Evolutionary conservation across 306 rosid species (phyloP).

Genomic region (Cucumis sativus): DNA sequence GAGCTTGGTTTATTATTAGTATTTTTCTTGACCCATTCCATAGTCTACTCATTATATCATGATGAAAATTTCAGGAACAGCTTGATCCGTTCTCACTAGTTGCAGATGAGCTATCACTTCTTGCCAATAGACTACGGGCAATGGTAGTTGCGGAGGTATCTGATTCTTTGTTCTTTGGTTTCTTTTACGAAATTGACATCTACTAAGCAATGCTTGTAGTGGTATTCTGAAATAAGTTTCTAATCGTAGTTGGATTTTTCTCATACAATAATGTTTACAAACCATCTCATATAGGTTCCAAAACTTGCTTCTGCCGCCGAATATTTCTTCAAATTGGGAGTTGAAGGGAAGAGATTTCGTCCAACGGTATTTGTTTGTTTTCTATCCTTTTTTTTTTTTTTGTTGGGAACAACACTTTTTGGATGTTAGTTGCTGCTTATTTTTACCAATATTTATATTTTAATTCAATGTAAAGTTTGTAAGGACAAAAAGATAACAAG

Average conservation of each 20-base stretch:
- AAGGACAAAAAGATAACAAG: neutral
- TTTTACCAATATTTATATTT: neutral
- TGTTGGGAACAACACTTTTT: neutral
- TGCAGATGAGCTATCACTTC: constrained; percentile 69
- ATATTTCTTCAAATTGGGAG: constrained; percentile 86
- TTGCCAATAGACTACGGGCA: constrained; percentile 62
- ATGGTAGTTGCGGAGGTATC: constrained; percentile 87
- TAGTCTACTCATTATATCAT: neutral
- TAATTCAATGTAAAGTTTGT: neutral
- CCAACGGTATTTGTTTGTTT: constrained; percentile 46
- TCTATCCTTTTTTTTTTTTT: neutral
- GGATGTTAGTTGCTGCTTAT: neutral
- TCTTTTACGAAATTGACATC: neutral
- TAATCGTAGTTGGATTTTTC: neutral
- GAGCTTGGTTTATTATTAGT: neutral
- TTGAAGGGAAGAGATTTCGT: constrained; percentile 94
- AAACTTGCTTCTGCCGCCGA: constrained; percentile 97
- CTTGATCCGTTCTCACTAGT: constrained; percentile 87
- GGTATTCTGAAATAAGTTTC: neutral
- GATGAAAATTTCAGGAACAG: constrained; percentile 45
- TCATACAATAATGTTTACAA: neutral
- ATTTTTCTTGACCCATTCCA: neutral
- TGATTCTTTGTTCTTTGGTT: constrained; percentile 7
- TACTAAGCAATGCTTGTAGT: constrained; percentile 7
- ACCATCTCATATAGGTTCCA: constrained; percentile 51